These are phyloP conservation scores for Trichosanthes truncata DNA, from an alignment of 306 rosid genomes.

Conservation along the genomic window DNA sequence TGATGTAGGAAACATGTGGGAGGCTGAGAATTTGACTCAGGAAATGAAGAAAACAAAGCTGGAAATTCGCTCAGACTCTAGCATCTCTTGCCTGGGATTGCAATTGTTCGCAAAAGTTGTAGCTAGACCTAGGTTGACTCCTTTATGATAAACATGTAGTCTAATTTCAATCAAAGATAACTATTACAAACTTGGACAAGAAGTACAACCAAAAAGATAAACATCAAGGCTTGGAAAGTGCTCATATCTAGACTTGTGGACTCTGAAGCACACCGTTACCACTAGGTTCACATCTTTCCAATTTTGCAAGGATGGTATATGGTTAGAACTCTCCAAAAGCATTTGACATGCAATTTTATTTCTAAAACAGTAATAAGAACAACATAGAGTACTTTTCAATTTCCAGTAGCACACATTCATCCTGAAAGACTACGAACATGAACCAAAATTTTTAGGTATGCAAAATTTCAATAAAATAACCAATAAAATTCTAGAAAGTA, in stretches of 20 bases:
- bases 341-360: neutral
- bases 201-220: neutral
- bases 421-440: neutral
- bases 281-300: neutral
- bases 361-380: neutral
- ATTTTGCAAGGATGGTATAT: neutral
- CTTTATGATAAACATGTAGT: neutral
- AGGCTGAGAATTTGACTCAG: neutral
- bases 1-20: neutral
- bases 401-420: neutral
- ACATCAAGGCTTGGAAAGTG: neutral
- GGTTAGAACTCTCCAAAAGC: neutral
- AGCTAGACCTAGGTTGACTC: neutral
- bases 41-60: neutral
- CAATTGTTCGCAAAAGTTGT: too few species aligned
- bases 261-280: neutral
- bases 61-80: neutral
- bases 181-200: neutral
- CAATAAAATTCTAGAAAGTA: neutral
- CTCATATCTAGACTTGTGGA: neutral
- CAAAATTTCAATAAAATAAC: neutral
- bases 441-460: neutral
- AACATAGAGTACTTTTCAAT: neutral
- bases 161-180: neutral
- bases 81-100: neutral